A percentile compares a stretch with the other conserved stretches of the same genome.
Conservation (phyloP, 2,329 filamentous ascomycete genomes). For the Fusarium haematococcum region DNA sequence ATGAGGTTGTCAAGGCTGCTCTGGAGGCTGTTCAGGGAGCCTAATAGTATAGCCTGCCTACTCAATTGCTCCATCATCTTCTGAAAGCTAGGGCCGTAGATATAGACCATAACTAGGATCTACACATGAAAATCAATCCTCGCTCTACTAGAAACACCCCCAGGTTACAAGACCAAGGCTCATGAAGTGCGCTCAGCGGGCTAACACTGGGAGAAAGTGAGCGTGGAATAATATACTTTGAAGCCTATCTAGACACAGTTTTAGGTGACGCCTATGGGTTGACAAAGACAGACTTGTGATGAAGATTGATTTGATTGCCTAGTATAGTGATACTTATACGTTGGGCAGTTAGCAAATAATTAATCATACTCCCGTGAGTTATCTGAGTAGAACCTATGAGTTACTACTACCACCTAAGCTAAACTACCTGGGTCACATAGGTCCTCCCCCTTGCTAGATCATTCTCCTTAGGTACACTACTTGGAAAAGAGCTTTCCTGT, state of each 20-base stretch:
- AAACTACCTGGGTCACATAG: not conserved
- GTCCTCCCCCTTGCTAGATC: not conserved
- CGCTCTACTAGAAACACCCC: not conserved
- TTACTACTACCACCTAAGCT: not conserved
- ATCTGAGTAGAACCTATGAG: not conserved
- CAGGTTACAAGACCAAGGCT: not conserved
- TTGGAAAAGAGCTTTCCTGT: slow-evolving; percentile 41
- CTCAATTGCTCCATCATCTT: not conserved
- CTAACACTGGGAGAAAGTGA: not conserved
- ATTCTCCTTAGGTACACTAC: not conserved
- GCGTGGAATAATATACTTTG: not conserved
- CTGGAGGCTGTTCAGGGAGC: not conserved
- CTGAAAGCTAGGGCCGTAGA: not conserved
- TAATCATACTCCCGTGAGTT: not conserved
- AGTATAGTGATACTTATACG: not conserved
- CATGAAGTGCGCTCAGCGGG: fast-evolving
- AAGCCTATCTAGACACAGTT: not conserved
- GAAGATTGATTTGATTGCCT: fast-evolving
- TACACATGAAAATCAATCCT: not conserved
- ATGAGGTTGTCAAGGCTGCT: not conserved
- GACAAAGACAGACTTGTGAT: not conserved
- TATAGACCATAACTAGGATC: not conserved
- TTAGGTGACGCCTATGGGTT: not conserved
- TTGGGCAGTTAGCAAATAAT: not conserved
- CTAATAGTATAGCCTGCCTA: not conserved